These are phyloP conservation scores for Blastocladiella britannica DNA, from an alignment of 192 early-diverging fungal genomes.

Conservation along the genomic window DNA sequence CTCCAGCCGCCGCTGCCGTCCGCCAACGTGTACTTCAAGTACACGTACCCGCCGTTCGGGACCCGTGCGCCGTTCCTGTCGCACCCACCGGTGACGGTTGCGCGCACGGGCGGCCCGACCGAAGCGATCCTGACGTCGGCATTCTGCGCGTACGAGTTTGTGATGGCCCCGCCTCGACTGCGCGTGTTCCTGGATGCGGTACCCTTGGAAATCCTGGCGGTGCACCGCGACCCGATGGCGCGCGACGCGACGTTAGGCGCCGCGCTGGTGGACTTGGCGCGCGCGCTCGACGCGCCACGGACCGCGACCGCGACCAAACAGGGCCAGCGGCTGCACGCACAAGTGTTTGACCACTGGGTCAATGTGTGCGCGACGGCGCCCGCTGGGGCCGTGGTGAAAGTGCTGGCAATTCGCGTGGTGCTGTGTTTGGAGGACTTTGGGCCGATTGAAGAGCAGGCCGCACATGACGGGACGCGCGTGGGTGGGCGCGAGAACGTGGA, in stretches of 20 bases:
- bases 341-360: background rate
- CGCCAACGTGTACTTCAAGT: slow-evolving; percentile 15
- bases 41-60: slow-evolving; percentile 25
- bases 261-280: slow-evolving; percentile 12
- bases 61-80: slow-evolving; percentile 18
- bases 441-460: slow-evolving; percentile 11
- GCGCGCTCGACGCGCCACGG: slow-evolving; percentile 5
- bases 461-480: too few species aligned
- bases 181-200: slow-evolving; percentile 21
- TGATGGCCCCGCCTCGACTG: slow-evolving; percentile 19
- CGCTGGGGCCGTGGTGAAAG: slow-evolving; percentile 4
- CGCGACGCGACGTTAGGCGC: slow-evolving; percentile 16
- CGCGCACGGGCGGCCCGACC: background rate
- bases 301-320: slow-evolving; percentile 1
- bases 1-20: slow-evolving; percentile 4
- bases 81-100: slow-evolving; percentile 14
- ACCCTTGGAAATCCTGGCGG: slow-evolving; percentile 23
- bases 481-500: background rate
- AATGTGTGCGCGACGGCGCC: slow-evolving; percentile 1
- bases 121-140: slow-evolving; percentile 18
- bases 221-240: slow-evolving; percentile 11
- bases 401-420: slow-evolving; percentile 17
- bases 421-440: slow-evolving; percentile 34
- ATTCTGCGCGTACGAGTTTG: slow-evolving; percentile 31
- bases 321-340: background rate